Conservation (phyloP, 805 yeast genomes). For the Deakozyma indianensis region DNA sequence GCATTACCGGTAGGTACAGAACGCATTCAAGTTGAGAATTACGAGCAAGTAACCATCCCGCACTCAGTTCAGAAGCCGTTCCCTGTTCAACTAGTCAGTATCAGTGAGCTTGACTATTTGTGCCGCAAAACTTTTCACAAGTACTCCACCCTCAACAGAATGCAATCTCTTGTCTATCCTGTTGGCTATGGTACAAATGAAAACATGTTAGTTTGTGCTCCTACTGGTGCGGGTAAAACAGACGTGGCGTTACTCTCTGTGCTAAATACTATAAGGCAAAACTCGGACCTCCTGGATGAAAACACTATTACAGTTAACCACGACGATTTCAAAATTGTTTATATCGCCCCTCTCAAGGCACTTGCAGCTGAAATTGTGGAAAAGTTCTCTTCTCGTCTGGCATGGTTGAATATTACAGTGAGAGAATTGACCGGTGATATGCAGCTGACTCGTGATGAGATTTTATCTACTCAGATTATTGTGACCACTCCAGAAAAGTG, state of each 20-base stretch:
- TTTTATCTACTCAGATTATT: conserved; percentile 66
- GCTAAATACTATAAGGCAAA: conserved; percentile 65
- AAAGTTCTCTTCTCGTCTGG: conserved; percentile 60
- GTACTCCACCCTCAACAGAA: conserved; percentile 63
- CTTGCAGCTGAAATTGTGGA: conserved; percentile 94
- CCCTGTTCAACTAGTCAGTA: conserved; percentile 34
- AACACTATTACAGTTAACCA: conserved; percentile 49
- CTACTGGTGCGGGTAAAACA: conserved; percentile 97
- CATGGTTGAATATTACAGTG: conserved; percentile 77
- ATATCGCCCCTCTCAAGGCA: conserved; percentile 89
- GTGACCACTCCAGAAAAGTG: conserved; percentile 95
- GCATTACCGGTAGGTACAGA: conserved; percentile 72
- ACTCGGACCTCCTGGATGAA: conserved; percentile 27
- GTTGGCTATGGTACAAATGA: conserved; percentile 89
- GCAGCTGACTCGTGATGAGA: conserved; percentile 76
- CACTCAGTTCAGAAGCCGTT: conserved; percentile 34
- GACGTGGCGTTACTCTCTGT: conserved; percentile 80
- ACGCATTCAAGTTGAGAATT: conserved; percentile 25
- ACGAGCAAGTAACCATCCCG: conserved; percentile 81
- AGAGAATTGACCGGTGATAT: conserved; percentile 90
- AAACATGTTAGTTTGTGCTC: conserved; percentile 92
- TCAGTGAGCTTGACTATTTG: conserved; percentile 54
- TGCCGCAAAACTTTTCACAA: conserved; percentile 77
- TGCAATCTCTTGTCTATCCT: conserved; percentile 84
- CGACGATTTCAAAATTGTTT: conserved; percentile 78